Evolutionary conservation across 495 filamentous ascomycete genomes (phyloP), one percentile per base, ranked within the genome.

Genomic region (Physcia stellaris): DNA sequence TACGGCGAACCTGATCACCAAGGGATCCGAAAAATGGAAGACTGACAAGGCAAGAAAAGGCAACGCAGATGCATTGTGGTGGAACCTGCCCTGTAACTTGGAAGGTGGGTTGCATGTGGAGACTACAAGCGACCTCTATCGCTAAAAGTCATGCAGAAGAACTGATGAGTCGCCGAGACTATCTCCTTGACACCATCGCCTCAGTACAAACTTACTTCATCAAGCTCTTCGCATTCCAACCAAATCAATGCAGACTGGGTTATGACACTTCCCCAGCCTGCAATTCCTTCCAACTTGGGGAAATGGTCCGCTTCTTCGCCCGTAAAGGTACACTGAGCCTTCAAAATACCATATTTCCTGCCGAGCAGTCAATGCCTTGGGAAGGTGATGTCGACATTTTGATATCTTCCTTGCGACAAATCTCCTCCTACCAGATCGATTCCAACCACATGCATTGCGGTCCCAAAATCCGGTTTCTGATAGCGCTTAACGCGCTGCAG

Each of bases 221-320:
- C 7, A 55, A 63, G 10, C 61, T 78, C 0, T 94, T 87, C 55
- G 67, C 64, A 4, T 77, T 73, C 10, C 52, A 57, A 13, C 58
- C 70, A 28, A 49, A 61, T 16, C 67, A 64, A 4, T 94, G 86
- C 55, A 77, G 75, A 39, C 70, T 80, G 0, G 82, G 80, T 27
- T 85, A 88, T 51, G 80, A 78, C 41, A 77, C 77, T 24, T 80
- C 73, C 27, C 60, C 67, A 12, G 71, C 79, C 43, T 94, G 86
- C 54, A 86, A 94, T 56, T 74, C 78, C 4, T 94, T 83, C 54
- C 83, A 93, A 49, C 67, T 92, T 0, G 86, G 86, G 12, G 82
- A 92, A 58, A 85, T 86, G 66, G 58, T 83, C 43, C 79, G 81
- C 27, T 94, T 92, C 54, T 77, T 94, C 19, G 51, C 66, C 4